phyloP scores from a whole-genome alignment of 2,329 filamentous ascomycete genomes.

The Colletotrichum sp. region DNA sequence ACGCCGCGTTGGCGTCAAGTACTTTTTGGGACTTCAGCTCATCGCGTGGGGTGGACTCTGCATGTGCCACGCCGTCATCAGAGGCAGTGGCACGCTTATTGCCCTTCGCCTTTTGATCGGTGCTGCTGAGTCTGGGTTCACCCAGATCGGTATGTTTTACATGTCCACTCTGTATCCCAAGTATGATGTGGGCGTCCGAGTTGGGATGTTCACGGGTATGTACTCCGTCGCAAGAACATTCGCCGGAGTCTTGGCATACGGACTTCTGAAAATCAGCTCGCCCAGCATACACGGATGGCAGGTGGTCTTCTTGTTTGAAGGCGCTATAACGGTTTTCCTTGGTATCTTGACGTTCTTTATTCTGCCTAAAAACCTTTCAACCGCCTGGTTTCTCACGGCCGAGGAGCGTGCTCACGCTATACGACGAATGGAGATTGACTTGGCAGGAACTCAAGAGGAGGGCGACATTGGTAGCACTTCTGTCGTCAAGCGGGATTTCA shows the following conservation, averaged over 20 bases:
- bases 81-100: slow-evolving; percentile 10
- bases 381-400: not conserved
- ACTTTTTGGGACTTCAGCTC: slow-evolving; percentile 19
- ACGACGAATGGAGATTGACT: not conserved
- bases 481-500: not conserved
- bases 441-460: not conserved
- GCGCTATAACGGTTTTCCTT: slow-evolving; percentile 24
- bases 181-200: slow-evolving; percentile 21
- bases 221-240: slow-evolving; percentile 26
- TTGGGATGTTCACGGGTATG: slow-evolving; percentile 23
- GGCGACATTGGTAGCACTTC: not conserved
- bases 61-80: slow-evolving; percentile 25
- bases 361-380: slow-evolving; percentile 19
- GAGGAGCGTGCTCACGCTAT: not conserved
- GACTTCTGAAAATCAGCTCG: slow-evolving; percentile 1
- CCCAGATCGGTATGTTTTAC: slow-evolving; percentile 25
- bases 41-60: slow-evolving; percentile 23
- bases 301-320: slow-evolving; percentile 22
- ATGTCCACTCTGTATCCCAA: slow-evolving; percentile 25
- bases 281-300: slow-evolving; percentile 17
- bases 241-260: slow-evolving; percentile 26
- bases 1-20: slow-evolving; percentile 23
- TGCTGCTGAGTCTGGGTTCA: slow-evolving; percentile 25
- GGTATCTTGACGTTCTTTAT: slow-evolving; percentile 25
- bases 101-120: slow-evolving; percentile 25